Evolutionary conservation across 1,139 yeast genomes (phyloP).

Genomic region (Geotrichum siamense): DNA sequence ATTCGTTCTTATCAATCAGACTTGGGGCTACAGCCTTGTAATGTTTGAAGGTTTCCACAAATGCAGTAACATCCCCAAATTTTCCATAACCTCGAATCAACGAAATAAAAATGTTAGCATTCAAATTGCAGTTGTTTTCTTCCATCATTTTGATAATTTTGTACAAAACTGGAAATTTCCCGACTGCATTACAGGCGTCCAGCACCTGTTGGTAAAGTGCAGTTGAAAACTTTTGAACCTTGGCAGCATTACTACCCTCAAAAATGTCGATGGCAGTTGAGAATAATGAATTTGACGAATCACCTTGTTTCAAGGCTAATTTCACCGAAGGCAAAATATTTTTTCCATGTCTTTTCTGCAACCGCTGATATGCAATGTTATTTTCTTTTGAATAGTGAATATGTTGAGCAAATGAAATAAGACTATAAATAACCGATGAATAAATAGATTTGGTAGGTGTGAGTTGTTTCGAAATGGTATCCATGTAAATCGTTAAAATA

Average conservation of each 20-base stretch:
- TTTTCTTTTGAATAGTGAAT: constrained; percentile 3
- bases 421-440: constrained; percentile 26
- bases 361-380: constrained; percentile 11
- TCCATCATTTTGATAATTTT: constrained; percentile 13
- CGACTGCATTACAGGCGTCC: constrained; percentile 19
- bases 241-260: constrained; percentile 27
- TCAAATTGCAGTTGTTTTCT: constrained; percentile 11
- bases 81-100: constrained; percentile 22
- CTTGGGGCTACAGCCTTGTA: constrained; percentile 13
- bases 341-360: constrained; percentile 18
- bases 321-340: constrained; percentile 14
- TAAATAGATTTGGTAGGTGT: constrained; percentile 26
- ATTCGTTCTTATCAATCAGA: constrained; percentile 16
- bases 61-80: constrained; percentile 19
- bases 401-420: constrained; percentile 26
- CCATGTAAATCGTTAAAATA: constrained; percentile 12
- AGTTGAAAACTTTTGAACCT: constrained; percentile 20
- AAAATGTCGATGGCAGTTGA: constrained; percentile 29
- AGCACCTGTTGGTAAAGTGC: constrained; percentile 21
- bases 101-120: constrained; percentile 15
- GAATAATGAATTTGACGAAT: constrained; percentile 23
- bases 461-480: constrained; percentile 7
- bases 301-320: constrained; percentile 16
- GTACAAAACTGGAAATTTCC: constrained; percentile 16
- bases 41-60: constrained; percentile 18